phyloP scores from a whole-genome alignment of 768 basidiomycete species.

The Auricularia auricula-judae region DNA sequence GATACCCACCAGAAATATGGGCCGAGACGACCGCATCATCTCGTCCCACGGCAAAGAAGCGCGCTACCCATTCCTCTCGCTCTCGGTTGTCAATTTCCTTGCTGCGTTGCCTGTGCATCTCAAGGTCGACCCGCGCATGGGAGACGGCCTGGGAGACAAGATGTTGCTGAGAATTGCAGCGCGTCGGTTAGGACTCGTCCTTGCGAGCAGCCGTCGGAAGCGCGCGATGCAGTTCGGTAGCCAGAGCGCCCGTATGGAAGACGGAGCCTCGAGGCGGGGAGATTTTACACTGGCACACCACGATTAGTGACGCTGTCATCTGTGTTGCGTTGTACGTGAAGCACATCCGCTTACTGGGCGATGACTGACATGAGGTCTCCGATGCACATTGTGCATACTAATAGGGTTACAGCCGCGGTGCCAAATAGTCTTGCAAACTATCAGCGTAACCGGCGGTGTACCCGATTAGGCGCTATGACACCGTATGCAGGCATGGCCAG shows the following conservation, averaged over 20 bases:
- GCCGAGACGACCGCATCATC: constrained; percentile 88
- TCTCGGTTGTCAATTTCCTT: constrained; percentile 66
- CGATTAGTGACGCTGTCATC: no score
- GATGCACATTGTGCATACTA: no score
- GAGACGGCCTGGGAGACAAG: constrained; percentile 83
- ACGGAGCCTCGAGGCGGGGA: constrained; percentile 22
- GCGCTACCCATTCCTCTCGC: constrained; percentile 81
- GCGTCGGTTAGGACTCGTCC: constrained; percentile 58
- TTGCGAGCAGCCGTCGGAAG: constrained; percentile 73
- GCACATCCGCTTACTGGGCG: no score
- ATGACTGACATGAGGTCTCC: no score
- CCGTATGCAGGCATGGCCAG: no score
- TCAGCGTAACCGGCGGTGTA: no score
- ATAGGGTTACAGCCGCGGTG: no score
- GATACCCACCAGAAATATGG: constrained; percentile 81
- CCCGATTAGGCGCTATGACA: no score
- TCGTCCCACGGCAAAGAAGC: constrained; percentile 89
- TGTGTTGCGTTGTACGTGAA: no score
- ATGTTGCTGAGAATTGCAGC: constrained; percentile 66
- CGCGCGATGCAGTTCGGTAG: constrained; percentile 96
- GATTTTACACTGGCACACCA: not conserved
- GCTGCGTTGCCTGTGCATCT: constrained; percentile 67
- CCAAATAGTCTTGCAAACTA: no score
- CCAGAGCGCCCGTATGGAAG: constrained; percentile 73
- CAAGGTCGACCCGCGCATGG: constrained; percentile 70